Percentiles rank a stretch among this genome's conserved stretches.
Evolutionary conservation across 2,329 filamentous ascomycete species (phyloP).

Genomic region (Aspergillus uvarum): DNA sequence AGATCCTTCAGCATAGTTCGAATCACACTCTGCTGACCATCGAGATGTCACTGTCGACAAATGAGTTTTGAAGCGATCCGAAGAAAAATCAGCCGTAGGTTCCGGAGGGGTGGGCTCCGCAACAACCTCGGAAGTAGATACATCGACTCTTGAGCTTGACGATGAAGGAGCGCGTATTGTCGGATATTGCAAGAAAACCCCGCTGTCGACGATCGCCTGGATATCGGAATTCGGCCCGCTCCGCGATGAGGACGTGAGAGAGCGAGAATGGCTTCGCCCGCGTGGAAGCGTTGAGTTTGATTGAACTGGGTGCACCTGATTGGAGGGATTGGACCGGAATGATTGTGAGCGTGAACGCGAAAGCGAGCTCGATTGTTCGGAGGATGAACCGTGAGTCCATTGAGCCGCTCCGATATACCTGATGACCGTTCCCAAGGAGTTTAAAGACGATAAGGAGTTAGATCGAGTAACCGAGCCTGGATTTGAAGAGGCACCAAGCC

Average conservation of each 20-base stretch:
- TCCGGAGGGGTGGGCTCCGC: slow-evolving; percentile 24
- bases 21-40: slow-evolving; percentile 37
- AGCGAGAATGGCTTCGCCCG: slow-evolving; percentile 31
- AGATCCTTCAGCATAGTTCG: slow-evolving; percentile 24
- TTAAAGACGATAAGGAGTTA: slow-evolving; percentile 43
- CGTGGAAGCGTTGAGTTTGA: slow-evolving; percentile 35
- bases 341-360: slow-evolving; percentile 32
- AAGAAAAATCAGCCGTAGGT: slow-evolving; percentile 34
- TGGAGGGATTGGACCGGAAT: slow-evolving; percentile 43
- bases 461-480: slow-evolving; percentile 35
- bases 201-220: slow-evolving; percentile 38
- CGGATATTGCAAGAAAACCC: slow-evolving; percentile 40
- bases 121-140: slow-evolving; percentile 27
- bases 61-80: slow-evolving; percentile 42
- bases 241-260: slow-evolving; percentile 35
- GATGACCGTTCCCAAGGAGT: slow-evolving; percentile 43
- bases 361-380: slow-evolving; percentile 31
- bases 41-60: slow-evolving; percentile 48
- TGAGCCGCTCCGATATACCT: slow-evolving; percentile 36
- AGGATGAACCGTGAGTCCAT: slow-evolving; percentile 36
- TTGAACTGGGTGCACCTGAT: slow-evolving; percentile 34
- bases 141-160: slow-evolving; percentile 44
- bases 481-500: slow-evolving; percentile 32
- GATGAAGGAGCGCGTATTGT: slow-evolving; percentile 39
- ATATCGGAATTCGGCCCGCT: slow-evolving; percentile 39